phyloP scores from a whole-genome alignment of 164 flowering plant genomes.

The Chimonanthus praecox region DNA sequence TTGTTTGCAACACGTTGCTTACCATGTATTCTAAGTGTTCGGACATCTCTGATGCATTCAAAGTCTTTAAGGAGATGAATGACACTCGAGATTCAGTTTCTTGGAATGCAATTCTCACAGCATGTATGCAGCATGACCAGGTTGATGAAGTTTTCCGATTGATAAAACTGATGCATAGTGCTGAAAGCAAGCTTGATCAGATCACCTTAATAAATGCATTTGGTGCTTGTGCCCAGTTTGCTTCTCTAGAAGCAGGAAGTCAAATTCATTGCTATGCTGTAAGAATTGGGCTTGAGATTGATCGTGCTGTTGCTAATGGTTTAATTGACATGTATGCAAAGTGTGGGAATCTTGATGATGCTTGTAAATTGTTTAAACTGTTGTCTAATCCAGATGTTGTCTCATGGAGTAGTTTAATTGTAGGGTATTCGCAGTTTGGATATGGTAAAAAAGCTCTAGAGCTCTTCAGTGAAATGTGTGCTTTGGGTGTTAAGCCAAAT shows the following conservation, averaged over 20 bases:
- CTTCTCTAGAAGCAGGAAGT: slow-evolving; percentile 43
- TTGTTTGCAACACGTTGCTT: slow-evolving; percentile 49
- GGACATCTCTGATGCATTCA: slow-evolving; percentile 29
- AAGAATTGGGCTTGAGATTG: slow-evolving; percentile 37
- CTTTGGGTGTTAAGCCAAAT: slow-evolving; percentile 42
- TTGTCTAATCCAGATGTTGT: slow-evolving; percentile 48
- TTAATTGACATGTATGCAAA: slow-evolving; percentile 64
- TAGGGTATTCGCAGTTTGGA: slow-evolving; percentile 60
- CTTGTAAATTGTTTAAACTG: slow-evolving; percentile 34
- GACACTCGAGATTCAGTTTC: slow-evolving; percentile 42
- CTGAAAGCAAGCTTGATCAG: slow-evolving; percentile 37
- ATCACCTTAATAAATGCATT: slow-evolving; percentile 35
- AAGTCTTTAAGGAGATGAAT: slow-evolving; percentile 35
- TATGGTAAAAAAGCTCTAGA: slow-evolving; percentile 47
- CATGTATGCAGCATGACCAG: slow-evolving; percentile 44
- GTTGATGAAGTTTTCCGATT: slow-evolving; percentile 36
- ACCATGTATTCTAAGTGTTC: slow-evolving; percentile 62
- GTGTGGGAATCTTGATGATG: slow-evolving; percentile 44
- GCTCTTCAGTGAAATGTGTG: slow-evolving; percentile 44
- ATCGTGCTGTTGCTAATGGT: slow-evolving; percentile 38
- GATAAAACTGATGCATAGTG: slow-evolving; percentile 34
- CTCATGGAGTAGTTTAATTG: slow-evolving; percentile 65
- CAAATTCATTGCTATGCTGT: slow-evolving; percentile 42
- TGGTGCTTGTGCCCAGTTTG: slow-evolving; percentile 43
- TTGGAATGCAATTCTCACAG: slow-evolving; percentile 64